Percentiles rank a stretch among this genome's conserved stretches.
Evolutionary conservation across 352 stramenopile genomes (phyloP).

Genomic region (Globisporangium nodosum): DNA sequence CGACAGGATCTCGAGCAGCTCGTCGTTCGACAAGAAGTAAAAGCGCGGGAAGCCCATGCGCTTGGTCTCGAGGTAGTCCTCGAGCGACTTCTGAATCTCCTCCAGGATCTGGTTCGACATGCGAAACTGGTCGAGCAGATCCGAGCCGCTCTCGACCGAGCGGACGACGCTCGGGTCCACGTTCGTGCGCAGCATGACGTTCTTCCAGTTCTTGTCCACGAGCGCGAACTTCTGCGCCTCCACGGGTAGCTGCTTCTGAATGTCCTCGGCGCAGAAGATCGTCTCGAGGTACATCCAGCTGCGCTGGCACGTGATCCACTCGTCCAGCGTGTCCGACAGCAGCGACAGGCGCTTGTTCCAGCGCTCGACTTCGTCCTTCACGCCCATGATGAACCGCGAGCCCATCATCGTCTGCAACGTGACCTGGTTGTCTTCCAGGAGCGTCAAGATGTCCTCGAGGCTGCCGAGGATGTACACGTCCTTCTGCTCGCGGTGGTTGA

Average conservation of each 20-base stretch:
- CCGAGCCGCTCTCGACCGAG: constrained; percentile 62
- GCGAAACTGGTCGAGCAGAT: constrained; percentile 80
- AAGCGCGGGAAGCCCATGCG: constrained; percentile 90
- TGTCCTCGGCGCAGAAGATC: constrained; percentile 86
- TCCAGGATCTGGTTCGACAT: constrained; percentile 84
- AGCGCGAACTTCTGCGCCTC: constrained; percentile 83
- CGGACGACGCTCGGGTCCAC: constrained; percentile 70
- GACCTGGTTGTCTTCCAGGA: constrained; percentile 91
- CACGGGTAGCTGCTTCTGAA: constrained; percentile 83
- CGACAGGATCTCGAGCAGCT: constrained; percentile 88
- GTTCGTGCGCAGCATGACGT: constrained; percentile 75
- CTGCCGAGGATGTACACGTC: constrained; percentile 89
- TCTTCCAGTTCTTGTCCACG: constrained; percentile 85
- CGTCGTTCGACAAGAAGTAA: constrained; percentile 92
- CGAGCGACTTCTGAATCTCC: constrained; percentile 89
- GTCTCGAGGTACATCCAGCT: constrained; percentile 90
- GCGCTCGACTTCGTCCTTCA: constrained; percentile 87
- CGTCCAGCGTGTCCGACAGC: constrained; percentile 77
- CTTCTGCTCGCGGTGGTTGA: constrained; percentile 81
- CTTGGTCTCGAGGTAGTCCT: constrained; percentile 92
- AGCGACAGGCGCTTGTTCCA: constrained; percentile 88
- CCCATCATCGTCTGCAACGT: constrained; percentile 92
- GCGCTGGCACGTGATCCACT: constrained; percentile 81
- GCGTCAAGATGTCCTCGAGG: constrained; percentile 86
- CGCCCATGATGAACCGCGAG: constrained; percentile 87